Percentiles rank a stretch among this genome's conserved stretches.
These are phyloP conservation scores for Notholithocarpus densiflorus DNA, from an alignment of 306 rosid species.

Conservation along the genomic window DNA sequence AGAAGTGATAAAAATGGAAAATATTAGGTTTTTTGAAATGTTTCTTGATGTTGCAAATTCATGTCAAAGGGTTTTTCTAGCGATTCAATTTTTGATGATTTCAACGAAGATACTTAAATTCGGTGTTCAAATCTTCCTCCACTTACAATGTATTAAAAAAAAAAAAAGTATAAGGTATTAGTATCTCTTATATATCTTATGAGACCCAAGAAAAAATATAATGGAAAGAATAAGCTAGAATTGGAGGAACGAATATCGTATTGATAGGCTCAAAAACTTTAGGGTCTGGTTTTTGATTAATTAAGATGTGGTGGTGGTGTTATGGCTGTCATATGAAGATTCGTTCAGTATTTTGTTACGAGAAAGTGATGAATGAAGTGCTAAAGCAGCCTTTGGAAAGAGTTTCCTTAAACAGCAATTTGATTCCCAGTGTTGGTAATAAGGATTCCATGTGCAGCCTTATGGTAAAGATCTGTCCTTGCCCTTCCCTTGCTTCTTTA, in stretches of 20 bases:
- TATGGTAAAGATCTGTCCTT: constrained; percentile 18
- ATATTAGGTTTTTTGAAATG: constrained; percentile 21
- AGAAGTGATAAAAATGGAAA: constrained; percentile 26
- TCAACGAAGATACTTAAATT: too few species aligned
- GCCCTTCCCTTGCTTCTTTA: constrained; percentile 4
- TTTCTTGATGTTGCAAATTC: constrained; percentile 11
- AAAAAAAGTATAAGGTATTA: neutral
- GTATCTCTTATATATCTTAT: neutral
- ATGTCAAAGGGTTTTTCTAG: too few species aligned
- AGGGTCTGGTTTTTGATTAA: neutral
- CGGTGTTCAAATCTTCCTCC: neutral
- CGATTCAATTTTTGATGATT: too few species aligned
- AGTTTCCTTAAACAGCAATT: constrained; percentile 41
- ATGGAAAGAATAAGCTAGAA: neutral
- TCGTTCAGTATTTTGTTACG: constrained; percentile 35
- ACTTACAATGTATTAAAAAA: neutral
- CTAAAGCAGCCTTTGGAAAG: constrained; percentile 40
- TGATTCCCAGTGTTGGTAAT: constrained; percentile 42
- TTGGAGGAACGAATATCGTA: constrained; percentile 16
- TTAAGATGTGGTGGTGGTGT: constrained; percentile 14
- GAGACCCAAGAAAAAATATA: neutral
- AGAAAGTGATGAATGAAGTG: constrained; percentile 44
- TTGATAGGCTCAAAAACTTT: constrained; percentile 32
- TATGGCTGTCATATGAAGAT: constrained; percentile 41
- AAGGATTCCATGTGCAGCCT: constrained; percentile 47